A percentile compares a stretch with the other conserved stretches of the same genome.
These are phyloP conservation scores for Mucor saturninus DNA, from an alignment of 371 early-diverging fungal genomes.

Conservation along the genomic window DNA sequence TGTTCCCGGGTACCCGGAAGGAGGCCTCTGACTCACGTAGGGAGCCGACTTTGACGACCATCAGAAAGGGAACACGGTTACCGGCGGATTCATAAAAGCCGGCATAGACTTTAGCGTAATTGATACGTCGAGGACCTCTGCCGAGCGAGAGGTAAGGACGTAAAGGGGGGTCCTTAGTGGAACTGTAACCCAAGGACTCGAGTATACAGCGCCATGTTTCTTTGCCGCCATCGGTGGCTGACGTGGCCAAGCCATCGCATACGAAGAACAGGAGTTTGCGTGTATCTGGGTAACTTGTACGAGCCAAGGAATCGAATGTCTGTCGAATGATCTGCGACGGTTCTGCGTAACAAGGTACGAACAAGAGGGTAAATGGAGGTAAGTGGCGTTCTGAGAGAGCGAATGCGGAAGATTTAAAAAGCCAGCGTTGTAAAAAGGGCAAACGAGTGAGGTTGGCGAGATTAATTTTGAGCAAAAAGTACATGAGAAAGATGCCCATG, in stretches of 20 bases:
- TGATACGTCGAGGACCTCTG: conserved; percentile 35
- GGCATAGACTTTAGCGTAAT: conserved; percentile 52
- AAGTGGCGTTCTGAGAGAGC: neutral
- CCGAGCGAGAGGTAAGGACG: conserved; percentile 51
- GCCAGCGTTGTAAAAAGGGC: conserved; percentile 36
- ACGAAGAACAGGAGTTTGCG: conserved; percentile 57
- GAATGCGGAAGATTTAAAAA: conserved; percentile 10
- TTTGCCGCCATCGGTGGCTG: conserved; percentile 27
- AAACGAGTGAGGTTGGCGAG: conserved; percentile 47
- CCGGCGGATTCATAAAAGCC: conserved; percentile 53
- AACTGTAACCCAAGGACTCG: conserved; percentile 50
- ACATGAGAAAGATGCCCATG: conserved; percentile 43
- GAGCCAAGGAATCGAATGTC: conserved; percentile 57
- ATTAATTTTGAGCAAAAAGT: conserved; percentile 51
- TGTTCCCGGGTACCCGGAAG: conserved; percentile 38
- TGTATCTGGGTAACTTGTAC: conserved; percentile 50
- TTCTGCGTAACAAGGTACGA: conserved; percentile 53
- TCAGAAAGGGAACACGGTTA: conserved; percentile 52
- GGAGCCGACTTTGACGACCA: conserved; percentile 48
- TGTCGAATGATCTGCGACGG: conserved; percentile 43
- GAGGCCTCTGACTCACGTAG: conserved; percentile 21
- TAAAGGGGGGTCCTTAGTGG: conserved; percentile 42
- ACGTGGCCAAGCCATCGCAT: conserved; percentile 47
- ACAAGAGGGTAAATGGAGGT: conserved; percentile 39
- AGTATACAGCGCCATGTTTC: conserved; percentile 44